A percentile compares a stretch with the other conserved stretches of the same genome.
Evolutionary conservation across 495 filamentous ascomycete genomes (phyloP).

Genomic region (Clavariopsis aquatica): DNA sequence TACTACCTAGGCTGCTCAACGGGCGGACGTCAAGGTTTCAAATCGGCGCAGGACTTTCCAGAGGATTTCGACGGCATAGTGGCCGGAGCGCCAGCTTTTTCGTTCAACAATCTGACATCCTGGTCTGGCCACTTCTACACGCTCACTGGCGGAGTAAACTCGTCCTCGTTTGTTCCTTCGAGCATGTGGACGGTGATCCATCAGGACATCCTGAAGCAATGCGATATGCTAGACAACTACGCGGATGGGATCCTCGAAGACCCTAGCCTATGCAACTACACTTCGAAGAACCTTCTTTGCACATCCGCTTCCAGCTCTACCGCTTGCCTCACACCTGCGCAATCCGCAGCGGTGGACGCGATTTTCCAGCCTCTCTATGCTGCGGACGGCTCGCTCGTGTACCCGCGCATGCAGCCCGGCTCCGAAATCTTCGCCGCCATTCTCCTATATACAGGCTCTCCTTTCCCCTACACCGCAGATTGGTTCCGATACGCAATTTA

Average conservation of each 20-base stretch:
- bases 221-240: conserved; percentile 25
- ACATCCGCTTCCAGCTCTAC: conserved; percentile 8
- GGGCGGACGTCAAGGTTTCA: conserved; percentile 58
- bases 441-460: conserved; percentile 8
- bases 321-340: conserved; percentile 38
- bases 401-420: conserved; percentile 44
- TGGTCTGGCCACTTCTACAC: conserved; percentile 46
- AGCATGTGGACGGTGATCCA: conserved; percentile 40
- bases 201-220: conserved; percentile 23
- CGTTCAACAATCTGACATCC: conserved; percentile 51
- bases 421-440: conserved; percentile 13
- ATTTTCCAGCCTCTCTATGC: conserved; percentile 17
- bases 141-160: not conserved
- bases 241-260: conserved; percentile 39
- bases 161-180: conserved; percentile 36
- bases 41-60: conserved; percentile 54
- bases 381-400: conserved; percentile 39
- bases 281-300: conserved; percentile 34
- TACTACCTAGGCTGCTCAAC: conserved; percentile 62
- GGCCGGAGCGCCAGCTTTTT: conserved; percentile 43
- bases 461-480: conserved; percentile 31
- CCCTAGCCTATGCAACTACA: conserved; percentile 37
- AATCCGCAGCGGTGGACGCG: conserved; percentile 20
- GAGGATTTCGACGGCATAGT: conserved; percentile 55
- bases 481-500: conserved; percentile 57